Conservation (phyloP, 2,329 filamentous ascomycete species). For the Nigrograna mackinnonii region DNA sequence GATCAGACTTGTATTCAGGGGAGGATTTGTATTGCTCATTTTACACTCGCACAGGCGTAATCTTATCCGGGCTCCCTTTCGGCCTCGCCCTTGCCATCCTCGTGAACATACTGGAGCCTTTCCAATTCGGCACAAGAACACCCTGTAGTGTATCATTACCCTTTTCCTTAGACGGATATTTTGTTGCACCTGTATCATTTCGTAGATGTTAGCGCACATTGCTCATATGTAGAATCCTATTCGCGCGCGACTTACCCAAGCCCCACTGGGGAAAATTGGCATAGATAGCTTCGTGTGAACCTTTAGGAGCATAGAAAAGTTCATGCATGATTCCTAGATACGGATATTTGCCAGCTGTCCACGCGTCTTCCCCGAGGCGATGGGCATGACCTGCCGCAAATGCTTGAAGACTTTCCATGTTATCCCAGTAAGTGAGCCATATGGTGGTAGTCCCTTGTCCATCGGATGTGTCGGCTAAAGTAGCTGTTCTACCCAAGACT, state of each 20-base stretch:
- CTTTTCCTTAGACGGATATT: too few relatives aligned
- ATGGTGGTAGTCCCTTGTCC: conserved; percentile 1
- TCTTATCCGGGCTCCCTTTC: too few relatives aligned
- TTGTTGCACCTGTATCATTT: too few relatives aligned
- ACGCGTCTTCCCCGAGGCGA: background rate
- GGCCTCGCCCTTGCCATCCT: too few relatives aligned
- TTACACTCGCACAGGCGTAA: too few relatives aligned
- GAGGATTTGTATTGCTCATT: too few relatives aligned
- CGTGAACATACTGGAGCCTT: too few relatives aligned
- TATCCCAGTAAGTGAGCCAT: conserved; percentile 1
- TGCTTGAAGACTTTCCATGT: background rate
- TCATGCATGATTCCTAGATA: conserved; percentile 3
- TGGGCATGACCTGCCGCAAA: background rate
- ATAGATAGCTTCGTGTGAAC: background rate
- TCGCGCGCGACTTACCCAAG: conserved; percentile 1
- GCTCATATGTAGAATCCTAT: too few relatives aligned
- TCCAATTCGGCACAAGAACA: too few relatives aligned
- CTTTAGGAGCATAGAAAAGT: background rate
- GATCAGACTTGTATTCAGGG: too few relatives aligned
- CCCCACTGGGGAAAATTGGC: background rate
- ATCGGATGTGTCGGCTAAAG: background rate
- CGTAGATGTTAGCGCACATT: too few relatives aligned
- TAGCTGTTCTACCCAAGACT: background rate
- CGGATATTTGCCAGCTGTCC: background rate
- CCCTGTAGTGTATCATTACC: too few relatives aligned